phyloP scores from a whole-genome alignment of 2,329 filamentous ascomycete species.

The Fusarium setosum region DNA sequence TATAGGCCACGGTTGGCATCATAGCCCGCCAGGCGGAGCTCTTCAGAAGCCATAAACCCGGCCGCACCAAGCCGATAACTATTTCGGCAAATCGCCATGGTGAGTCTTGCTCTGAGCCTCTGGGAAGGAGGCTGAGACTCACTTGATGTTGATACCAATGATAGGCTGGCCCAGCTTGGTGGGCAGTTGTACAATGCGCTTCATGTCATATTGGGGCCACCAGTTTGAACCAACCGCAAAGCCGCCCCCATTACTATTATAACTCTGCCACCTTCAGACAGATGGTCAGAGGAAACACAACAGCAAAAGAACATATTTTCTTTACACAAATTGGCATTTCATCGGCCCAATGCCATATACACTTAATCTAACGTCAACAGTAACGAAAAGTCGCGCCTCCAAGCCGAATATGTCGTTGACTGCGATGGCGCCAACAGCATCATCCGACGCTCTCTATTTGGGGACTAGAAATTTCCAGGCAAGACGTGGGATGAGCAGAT shows the following conservation, averaged over 20 bases:
- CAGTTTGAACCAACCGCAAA: slow-evolving; percentile 14
- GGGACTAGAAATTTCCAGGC: slow-evolving; percentile 64
- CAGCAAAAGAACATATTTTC: too few species aligned
- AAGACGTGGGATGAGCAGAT: slow-evolving; percentile 71
- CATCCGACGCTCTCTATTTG: slow-evolving; percentile 62
- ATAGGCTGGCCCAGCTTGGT: neutral
- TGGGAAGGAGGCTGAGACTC: neutral
- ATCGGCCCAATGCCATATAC: too few species aligned
- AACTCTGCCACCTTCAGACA: too few species aligned
- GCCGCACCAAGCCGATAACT: slow-evolving; percentile 5
- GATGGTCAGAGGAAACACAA: too few species aligned
- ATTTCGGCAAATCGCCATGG: neutral
- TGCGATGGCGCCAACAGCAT: slow-evolving; percentile 65
- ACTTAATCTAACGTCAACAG: slow-evolving; percentile 50
- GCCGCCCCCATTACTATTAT: slow-evolving; percentile 27
- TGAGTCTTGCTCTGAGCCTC: neutral
- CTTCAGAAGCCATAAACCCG: slow-evolving; percentile 15
- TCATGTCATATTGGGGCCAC: slow-evolving; percentile 26
- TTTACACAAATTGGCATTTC: too few species aligned
- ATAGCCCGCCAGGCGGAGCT: slow-evolving; percentile 11
- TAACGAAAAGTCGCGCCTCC: slow-evolving; percentile 46
- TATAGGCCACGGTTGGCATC: slow-evolving; percentile 7
- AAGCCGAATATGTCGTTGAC: slow-evolving; percentile 65
- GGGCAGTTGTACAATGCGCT: slow-evolving; percentile 4
- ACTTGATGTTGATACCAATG: slow-evolving; percentile 11